Base-by-base conservation (phyloP, 192 early-diverging fungal species). In the Umbelopsis vinacea region DNA sequence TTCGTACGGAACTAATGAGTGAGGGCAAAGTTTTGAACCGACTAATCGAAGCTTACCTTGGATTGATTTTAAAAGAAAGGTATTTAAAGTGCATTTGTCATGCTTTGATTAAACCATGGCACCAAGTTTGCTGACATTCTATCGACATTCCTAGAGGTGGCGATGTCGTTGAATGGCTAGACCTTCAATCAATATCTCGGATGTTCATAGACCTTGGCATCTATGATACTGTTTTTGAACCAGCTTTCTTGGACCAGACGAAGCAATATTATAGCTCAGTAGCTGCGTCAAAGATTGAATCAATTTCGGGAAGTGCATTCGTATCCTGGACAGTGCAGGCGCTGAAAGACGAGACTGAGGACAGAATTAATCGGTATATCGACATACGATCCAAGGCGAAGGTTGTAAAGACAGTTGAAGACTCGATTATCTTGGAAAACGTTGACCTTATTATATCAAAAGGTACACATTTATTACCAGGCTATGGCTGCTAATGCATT, bases 151-250 rank as follows among this genome's bases (percentile, higher is more conserved):
- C 19, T 11, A 63, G 57, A 37, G n/a, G 33, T 14, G 57, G 57
- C 2, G 37, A 63, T 37, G 33, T 17, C 11, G 37, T 63, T 0
- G 57, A 63, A 63, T 63, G 57, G 57, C 33, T 63, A 37, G 26
- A 37, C 26, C 33, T 99, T 14, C 79, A 84, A 17, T 84, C 84
- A 10, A 76, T 95, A n/a, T 71, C 91, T 19, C 77, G 84, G 8
- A 97, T 98, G 93, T 82, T 91, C 73, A 68, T 87, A 7, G 94
- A 95, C 37, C 83, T 92, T 14, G 82, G 83, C 2, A 76, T 94
- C n/a, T 98, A 97, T 76, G 75, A 81, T 10, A 82, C 82, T 8
- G 87, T 88, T 24, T 95, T 99, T 54, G 91, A 97, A 79, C 81
- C 79, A 23, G 76, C 71, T 15, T 92, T 96, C 72, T 79, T 99